Base-by-base conservation (phyloP, 192 early-diverging fungal species). In the Backusella westeae region DNA sequence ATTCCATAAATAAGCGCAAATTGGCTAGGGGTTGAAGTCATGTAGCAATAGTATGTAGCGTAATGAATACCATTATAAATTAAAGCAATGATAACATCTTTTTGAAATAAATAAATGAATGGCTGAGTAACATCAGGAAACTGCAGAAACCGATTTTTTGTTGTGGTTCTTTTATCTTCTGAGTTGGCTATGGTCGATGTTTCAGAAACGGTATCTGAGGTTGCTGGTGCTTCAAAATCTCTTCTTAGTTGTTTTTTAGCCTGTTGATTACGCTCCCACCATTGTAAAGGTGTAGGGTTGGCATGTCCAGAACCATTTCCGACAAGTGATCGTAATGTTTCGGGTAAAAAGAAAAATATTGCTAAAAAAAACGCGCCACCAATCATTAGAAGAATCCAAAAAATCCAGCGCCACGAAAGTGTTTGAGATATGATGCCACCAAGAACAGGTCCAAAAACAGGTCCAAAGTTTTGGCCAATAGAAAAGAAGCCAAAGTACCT, bases 291-390 rank as follows among this genome's bases (percentile, higher is more conserved):
- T 29, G 74, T 85, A 32, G 81, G 81, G 19, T 82, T 82, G 12
- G 74, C 75, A 44, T 82, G 74, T 3, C 77, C 78, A n/a, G 75
- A 77, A n/a, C 81, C 81, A 32, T 82, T 76, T 10, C 83, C 85
- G 6, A 87, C 85, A 10, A 81, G 66, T 2, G 78, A 69, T 21
- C 86, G 79, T 41, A 84, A 72, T 0, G 86, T 85, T 44, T 87
- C 86, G 0, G 86, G 86, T 12, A 87, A 65, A 68, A 86, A 69
- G 73, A 85, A 82, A 1, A 82, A 34, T 8, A 84, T 75, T 26
- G 78, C 15, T 32, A 78, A 10, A 34, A 84, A 82, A 12, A 71
- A 19, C 2, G 42, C 1, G 12, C 42, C 59, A 19, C 67, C 80
- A 12, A 81, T 2, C 19, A 83, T 77, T n/a, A 77, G 32, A 15